These are phyloP conservation scores for Blastobotrys raffinosifermentans DNA, from an alignment of 1,139 yeast species.

Conservation along the genomic window DNA sequence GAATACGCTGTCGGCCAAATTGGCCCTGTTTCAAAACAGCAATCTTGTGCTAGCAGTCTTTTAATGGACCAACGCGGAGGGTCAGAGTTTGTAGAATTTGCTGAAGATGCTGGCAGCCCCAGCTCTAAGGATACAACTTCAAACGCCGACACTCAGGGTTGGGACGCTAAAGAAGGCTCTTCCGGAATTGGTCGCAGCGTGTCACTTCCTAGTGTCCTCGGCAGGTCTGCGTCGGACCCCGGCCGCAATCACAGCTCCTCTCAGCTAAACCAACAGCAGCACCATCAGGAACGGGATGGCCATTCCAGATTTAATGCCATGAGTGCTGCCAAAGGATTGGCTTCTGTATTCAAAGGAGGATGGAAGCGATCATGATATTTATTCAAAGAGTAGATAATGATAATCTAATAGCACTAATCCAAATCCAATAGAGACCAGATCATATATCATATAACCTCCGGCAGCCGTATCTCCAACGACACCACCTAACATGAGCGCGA, in stretches of 20 bases:
- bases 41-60: slow-evolving; percentile 12
- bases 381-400: too few species aligned
- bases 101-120: slow-evolving; percentile 1
- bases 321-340: slow-evolving; percentile 18
- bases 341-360: slow-evolving; percentile 17
- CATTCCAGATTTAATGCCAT: slow-evolving; percentile 16
- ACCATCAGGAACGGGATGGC: slow-evolving; percentile 5
- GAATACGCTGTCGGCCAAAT: slow-evolving; percentile 22
- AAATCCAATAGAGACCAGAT: too few species aligned
- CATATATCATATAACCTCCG: too few species aligned
- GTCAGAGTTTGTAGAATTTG: slow-evolving; percentile 13
- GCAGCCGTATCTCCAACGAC: too few species aligned
- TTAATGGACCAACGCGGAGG: slow-evolving; percentile 5
- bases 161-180: neutral
- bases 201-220: too few species aligned
- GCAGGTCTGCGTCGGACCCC: too few species aligned
- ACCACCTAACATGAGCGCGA: too few species aligned
- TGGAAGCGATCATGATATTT: slow-evolving; percentile 19
- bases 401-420: too few species aligned
- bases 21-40: slow-evolving; percentile 6
- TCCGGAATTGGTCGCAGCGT: too few species aligned
- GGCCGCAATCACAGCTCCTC: too few species aligned
- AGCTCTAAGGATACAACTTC: neutral
- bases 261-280: too few species aligned
- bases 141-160: neutral